phyloP scores from a whole-genome alignment of 352 stramenopile genomes.

The Phytopythium oedochilum region DNA sequence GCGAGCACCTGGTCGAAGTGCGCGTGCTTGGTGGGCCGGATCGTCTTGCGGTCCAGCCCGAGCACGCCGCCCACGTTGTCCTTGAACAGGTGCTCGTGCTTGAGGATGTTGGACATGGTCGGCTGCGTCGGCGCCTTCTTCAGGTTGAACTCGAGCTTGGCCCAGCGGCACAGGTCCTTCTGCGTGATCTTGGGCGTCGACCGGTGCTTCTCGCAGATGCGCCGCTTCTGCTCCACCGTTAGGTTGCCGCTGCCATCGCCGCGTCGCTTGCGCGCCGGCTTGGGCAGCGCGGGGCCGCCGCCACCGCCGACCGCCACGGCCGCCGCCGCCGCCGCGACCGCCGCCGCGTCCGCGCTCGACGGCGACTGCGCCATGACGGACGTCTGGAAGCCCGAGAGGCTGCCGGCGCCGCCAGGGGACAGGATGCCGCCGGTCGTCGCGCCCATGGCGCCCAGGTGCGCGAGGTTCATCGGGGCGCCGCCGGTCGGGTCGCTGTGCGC shows the following conservation, averaged over 20 bases:
- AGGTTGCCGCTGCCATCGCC: constrained; percentile 72
- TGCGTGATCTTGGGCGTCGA: constrained; percentile 86
- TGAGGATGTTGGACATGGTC: constrained; percentile 84
- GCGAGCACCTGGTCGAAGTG: constrained; percentile 83
- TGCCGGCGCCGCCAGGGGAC: constrained; percentile 6
- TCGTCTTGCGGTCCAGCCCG: constrained; percentile 79
- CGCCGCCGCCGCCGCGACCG: constrained; percentile 2
- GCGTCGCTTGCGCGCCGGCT: constrained; percentile 27
- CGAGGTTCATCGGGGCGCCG: constrained; percentile 11
- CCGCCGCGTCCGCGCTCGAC: neutral
- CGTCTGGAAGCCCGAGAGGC: constrained; percentile 1
- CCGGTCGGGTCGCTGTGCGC: neutral
- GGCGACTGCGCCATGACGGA: neutral
- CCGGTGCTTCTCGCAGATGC: constrained; percentile 86
- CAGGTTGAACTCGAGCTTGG: constrained; percentile 87
- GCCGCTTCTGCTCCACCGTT: constrained; percentile 84
- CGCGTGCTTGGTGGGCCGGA: constrained; percentile 65
- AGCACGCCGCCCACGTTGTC: constrained; percentile 79
- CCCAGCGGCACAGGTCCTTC: constrained; percentile 85
- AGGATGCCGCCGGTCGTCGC: constrained; percentile 20
- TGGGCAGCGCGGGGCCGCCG: constrained; percentile 3
- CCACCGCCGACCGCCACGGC: constrained; percentile 9
- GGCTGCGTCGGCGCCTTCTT: constrained; percentile 76
- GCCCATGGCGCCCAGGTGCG: constrained; percentile 17
- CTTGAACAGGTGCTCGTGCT: constrained; percentile 85